Percentiles rank a stretch among this genome's conserved stretches.
Conservation (phyloP, 148 eudicot species). For the Polygonum aviculare region DNA sequence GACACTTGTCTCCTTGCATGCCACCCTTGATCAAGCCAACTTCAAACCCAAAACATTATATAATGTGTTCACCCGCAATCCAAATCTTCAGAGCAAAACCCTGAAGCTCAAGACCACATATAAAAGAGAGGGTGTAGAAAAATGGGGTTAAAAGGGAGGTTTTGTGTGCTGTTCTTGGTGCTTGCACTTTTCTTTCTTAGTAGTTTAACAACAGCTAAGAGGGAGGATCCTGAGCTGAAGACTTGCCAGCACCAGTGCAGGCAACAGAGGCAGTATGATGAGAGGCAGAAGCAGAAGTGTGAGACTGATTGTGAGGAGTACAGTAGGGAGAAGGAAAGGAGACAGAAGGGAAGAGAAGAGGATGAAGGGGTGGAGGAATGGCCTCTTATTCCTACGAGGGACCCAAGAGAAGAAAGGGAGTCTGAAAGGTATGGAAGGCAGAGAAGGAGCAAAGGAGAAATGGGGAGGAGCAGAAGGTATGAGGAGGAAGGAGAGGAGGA, state of each 20-base stretch:
- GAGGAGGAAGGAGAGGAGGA: slow-evolving; percentile 17
- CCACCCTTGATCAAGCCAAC: background rate
- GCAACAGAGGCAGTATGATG: slow-evolving; percentile 20
- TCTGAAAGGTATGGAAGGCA: slow-evolving; percentile 14
- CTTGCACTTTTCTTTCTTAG: background rate
- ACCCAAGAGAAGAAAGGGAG: slow-evolving; percentile 9
- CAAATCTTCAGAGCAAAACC: background rate
- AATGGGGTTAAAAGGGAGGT: slow-evolving; percentile 10
- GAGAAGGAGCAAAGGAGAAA: slow-evolving; percentile 6
- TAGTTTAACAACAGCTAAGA: slow-evolving; percentile 5
- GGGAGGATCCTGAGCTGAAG: slow-evolving; percentile 32
- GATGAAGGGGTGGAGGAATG: background rate
- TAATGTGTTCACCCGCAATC: background rate
- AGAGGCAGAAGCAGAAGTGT: slow-evolving; percentile 15
- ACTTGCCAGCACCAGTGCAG: slow-evolving; percentile 40
- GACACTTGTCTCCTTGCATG: slow-evolving; percentile 8
- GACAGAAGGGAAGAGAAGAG: slow-evolving; percentile 4
- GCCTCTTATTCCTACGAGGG: background rate
- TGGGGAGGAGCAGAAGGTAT: background rate
- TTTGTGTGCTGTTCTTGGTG: background rate
- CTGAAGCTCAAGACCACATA: background rate
- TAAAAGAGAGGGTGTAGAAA: background rate
- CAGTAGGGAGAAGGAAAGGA: slow-evolving; percentile 17
- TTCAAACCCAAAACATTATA: background rate
- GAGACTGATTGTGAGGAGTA: slow-evolving; percentile 22